These are phyloP conservation scores for Copromyces sp. DNA, from an alignment of 495 filamentous ascomycete species.

Conservation along the genomic window DNA sequence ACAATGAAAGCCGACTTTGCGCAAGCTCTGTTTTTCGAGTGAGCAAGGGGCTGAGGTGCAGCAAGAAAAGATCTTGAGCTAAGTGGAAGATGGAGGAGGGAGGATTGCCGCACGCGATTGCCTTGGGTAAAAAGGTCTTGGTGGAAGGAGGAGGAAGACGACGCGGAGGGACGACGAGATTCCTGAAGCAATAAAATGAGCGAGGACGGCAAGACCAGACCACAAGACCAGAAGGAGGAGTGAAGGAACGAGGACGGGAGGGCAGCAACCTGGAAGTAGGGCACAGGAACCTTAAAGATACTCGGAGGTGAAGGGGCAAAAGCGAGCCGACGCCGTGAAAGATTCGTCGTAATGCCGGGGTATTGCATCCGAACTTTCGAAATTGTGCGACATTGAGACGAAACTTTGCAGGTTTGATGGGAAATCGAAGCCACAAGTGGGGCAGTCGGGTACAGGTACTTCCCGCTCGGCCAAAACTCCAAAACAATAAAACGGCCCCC, in stretches of 20 bases:
- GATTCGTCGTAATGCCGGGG: neutral
- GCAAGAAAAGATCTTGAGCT: constrained; percentile 5
- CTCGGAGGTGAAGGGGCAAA: neutral
- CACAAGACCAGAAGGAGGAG: neutral
- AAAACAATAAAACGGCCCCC: neutral
- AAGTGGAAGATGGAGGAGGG: neutral
- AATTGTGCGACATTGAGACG: neutral
- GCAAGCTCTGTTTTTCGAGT: neutral
- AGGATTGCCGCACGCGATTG: neutral
- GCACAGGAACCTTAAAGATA: neutral
- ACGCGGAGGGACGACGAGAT: neutral
- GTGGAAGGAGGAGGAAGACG: neutral
- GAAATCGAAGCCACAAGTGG: neutral
- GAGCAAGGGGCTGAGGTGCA: constrained; percentile 11
- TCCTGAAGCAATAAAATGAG: neutral
- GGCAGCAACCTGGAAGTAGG: neutral
- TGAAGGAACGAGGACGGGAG: neutral
- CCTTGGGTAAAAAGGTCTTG: neutral
- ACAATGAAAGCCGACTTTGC: neutral
- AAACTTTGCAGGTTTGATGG: neutral
- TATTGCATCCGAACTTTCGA: neutral
- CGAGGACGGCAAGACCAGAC: neutral
- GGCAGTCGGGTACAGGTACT: neutral
- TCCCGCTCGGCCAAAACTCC: neutral
- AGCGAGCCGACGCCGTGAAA: neutral